Conservation (phyloP, 2,329 filamentous ascomycete genomes). For the Epichloe elymi region DNA sequence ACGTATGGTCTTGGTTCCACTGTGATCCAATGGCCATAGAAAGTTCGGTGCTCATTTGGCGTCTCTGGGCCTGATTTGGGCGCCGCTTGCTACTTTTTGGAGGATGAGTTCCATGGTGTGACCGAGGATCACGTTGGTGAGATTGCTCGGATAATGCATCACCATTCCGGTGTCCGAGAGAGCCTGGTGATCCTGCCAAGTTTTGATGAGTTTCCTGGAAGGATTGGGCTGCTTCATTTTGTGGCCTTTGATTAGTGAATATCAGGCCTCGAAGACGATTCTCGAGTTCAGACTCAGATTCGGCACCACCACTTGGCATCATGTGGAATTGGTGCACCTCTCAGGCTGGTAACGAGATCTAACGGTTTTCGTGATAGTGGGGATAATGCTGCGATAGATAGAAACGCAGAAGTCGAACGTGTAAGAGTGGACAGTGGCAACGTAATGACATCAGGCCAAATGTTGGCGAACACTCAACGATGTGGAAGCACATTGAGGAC, state of each 20-base stretch:
- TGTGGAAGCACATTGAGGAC: background rate
- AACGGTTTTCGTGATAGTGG: background rate
- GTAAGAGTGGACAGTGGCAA: background rate
- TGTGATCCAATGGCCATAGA: constrained; percentile 40
- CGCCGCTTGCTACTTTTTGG: constrained; percentile 6
- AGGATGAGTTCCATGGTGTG: constrained; percentile 9
- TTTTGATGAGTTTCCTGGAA: background rate
- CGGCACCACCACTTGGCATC: background rate
- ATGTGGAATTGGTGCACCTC: background rate
- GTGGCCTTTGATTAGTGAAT: constrained; percentile 31
- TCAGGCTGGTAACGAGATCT: background rate
- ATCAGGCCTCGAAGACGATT: constrained; percentile 47
- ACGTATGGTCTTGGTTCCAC: background rate
- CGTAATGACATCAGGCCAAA: background rate
- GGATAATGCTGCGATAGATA: background rate
- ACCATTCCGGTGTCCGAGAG: background rate
- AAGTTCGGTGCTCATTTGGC: constrained; percentile 48
- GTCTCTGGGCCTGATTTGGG: constrained; percentile 47
- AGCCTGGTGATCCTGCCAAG: background rate
- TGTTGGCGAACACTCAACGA: background rate
- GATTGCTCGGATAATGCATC: background rate
- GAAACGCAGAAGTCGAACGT: no score
- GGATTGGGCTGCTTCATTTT: background rate
- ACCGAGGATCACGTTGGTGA: background rate
- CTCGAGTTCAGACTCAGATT: constrained; percentile 29